phyloP scores from a whole-genome alignment of 345 rosid species.

The Boechera divaricarpa region DNA sequence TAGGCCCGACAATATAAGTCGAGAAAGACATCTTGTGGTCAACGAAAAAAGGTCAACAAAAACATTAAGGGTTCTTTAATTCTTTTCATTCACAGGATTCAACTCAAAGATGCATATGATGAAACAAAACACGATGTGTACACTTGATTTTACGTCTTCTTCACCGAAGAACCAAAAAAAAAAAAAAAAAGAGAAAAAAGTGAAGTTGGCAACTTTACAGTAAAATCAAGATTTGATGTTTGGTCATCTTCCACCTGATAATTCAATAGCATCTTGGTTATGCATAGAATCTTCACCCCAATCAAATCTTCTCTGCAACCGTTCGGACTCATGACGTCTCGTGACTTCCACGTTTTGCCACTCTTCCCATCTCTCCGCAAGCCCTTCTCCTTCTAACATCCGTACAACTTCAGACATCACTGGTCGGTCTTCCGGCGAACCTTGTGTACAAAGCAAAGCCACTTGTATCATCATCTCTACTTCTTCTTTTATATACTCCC shows the following conservation, averaged over 20 bases:
- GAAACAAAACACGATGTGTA: constrained; percentile 13
- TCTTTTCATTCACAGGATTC: not conserved
- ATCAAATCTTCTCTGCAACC: constrained; percentile 79
- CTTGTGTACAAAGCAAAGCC: constrained; percentile 87
- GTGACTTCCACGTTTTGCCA: constrained; percentile 90
- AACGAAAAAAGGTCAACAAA: not conserved
- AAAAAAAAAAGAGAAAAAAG: not conserved
- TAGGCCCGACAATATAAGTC: not conserved
- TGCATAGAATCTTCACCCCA: constrained; percentile 85
- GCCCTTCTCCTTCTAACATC: constrained; percentile 98
- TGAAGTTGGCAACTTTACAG: constrained; percentile 23
- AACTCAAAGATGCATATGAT: constrained; percentile 1
- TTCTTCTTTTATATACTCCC: constrained; percentile 61
- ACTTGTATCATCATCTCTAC: constrained; percentile 94
- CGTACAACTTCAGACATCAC: constrained; percentile 91
- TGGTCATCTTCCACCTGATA: constrained; percentile 85
- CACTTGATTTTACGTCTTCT: not conserved
- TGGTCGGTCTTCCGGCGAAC: constrained; percentile 87
- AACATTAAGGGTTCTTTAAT: not conserved
- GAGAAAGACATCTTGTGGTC: not conserved
- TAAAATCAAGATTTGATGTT: constrained; percentile 15
- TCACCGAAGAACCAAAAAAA: not conserved
- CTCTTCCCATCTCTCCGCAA: constrained; percentile 98
- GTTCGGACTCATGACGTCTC: constrained; percentile 82
- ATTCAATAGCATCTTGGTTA: constrained; percentile 83